Evolutionary conservation across 257 asterid species (phyloP).

Genomic region (Penstemon barbatus): DNA sequence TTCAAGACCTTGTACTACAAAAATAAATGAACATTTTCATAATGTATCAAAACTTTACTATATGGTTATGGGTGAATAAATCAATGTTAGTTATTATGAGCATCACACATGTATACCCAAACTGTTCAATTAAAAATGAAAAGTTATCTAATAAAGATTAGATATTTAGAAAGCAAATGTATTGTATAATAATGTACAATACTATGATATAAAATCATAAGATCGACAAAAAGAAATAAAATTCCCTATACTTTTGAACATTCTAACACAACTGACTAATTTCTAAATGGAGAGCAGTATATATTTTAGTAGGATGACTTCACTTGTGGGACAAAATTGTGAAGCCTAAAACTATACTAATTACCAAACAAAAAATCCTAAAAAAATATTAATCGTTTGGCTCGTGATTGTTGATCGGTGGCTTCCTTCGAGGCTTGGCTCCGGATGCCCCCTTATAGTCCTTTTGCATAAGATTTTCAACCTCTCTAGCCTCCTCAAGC

Average conservation of each 20-base stretch:
- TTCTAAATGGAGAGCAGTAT: not conserved
- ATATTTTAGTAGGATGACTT: conserved; percentile 31
- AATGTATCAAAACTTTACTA: no score
- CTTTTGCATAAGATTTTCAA: conserved; percentile 47
- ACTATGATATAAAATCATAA: conserved; percentile 28
- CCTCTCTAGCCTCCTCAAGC: conserved; percentile 49
- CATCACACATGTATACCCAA: no score
- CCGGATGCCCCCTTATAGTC: conserved; percentile 43
- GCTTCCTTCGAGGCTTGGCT: conserved; percentile 40
- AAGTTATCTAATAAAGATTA: no score
- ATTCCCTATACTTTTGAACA: conserved; percentile 26
- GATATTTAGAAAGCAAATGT: conserved; percentile 20
- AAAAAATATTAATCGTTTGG: conserved; percentile 38
- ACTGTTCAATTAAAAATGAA: no score
- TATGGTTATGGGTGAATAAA: no score
- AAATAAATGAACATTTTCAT: no score
- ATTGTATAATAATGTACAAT: conserved; percentile 41
- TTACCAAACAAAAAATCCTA: not conserved
- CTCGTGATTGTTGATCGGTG: conserved; percentile 73
- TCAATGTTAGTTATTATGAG: no score
- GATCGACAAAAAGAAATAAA: conserved; percentile 9
- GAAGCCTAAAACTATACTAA: conserved; percentile 47
- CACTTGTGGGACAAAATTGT: conserved; percentile 64
- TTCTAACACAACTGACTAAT: conserved; percentile 7
- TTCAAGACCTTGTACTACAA: conserved; percentile 37